Evolutionary conservation across 768 basidiomycete genomes (phyloP).

Genomic region (Cystofilobasidium bisporidii): DNA sequence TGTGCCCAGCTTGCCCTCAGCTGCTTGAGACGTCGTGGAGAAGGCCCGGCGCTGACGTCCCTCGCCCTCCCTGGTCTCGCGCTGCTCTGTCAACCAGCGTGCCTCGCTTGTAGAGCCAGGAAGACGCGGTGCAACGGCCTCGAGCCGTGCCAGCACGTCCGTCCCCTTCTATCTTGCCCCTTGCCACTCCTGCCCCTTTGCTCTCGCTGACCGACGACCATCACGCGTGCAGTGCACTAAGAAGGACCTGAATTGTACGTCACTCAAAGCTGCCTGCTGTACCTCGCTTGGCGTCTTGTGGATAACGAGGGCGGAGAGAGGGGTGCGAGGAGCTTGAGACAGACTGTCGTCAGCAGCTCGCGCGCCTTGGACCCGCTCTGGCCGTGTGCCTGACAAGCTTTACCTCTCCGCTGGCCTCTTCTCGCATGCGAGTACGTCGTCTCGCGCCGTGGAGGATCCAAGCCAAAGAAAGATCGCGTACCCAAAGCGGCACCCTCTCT

Average conservation of each 20-base stretch:
- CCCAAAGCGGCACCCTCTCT: too few relatives aligned
- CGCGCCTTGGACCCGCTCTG: too few relatives aligned
- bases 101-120: background rate
- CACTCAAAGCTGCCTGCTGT: too few relatives aligned
- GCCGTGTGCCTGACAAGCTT: too few relatives aligned
- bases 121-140: background rate
- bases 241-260: background rate
- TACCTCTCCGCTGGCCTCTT: too few relatives aligned
- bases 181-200: background rate
- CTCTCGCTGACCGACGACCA: background rate
- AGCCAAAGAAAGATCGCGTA: background rate
- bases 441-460: background rate
- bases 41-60: background rate
- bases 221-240: constrained; percentile 1
- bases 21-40: too few relatives aligned
- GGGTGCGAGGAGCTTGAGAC: too few relatives aligned
- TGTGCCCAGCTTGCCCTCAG: too few relatives aligned
- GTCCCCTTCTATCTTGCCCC: background rate
- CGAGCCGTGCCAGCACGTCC: background rate
- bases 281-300: too few relatives aligned
- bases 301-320: too few relatives aligned
- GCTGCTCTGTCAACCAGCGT: background rate
- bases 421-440: background rate
- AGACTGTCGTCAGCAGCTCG: too few relatives aligned
- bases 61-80: background rate